phyloP scores from a whole-genome alignment of 352 stramenopile species.

The Globisporangium parvum region DNA sequence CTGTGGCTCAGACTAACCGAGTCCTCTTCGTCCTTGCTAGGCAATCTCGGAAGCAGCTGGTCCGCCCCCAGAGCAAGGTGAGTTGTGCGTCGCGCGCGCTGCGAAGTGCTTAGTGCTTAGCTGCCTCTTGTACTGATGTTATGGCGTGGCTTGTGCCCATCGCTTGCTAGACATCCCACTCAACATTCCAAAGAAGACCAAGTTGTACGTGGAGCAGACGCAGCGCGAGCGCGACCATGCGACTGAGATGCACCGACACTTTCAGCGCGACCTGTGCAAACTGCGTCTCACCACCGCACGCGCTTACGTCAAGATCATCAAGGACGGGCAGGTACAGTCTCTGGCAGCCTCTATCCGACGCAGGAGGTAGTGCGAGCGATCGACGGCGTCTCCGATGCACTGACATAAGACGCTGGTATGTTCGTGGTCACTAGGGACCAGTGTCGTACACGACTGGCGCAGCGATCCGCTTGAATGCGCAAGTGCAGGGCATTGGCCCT shows the following conservation, averaged over 20 bases:
- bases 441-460: slow-evolving; percentile 67
- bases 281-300: slow-evolving; percentile 81
- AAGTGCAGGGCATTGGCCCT: slow-evolving; percentile 77
- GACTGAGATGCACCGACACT: slow-evolving; percentile 89
- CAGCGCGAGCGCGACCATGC: slow-evolving; percentile 87
- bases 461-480: slow-evolving; percentile 73
- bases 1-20: not conserved
- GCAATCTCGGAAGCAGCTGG: slow-evolving; percentile 63
- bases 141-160: not conserved
- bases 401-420: not conserved
- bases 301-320: slow-evolving; percentile 89
- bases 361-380: no score
- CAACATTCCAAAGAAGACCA: slow-evolving; percentile 93
- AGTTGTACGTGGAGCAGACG: slow-evolving; percentile 91
- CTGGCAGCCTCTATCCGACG: no score
- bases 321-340: slow-evolving; percentile 71
- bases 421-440: slow-evolving; percentile 27
- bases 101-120: not conserved
- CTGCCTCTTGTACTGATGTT: not conserved
- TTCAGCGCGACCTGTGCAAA: slow-evolving; percentile 89
- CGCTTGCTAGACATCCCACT: slow-evolving; percentile 77
- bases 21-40: not conserved
- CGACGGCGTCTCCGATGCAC: no score
- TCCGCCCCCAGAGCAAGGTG: slow-evolving; percentile 80
- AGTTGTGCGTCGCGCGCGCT: not conserved